Base-by-base conservation (phyloP, 1,284 basidiomycete species). In the Vanrija sp. region DNA sequence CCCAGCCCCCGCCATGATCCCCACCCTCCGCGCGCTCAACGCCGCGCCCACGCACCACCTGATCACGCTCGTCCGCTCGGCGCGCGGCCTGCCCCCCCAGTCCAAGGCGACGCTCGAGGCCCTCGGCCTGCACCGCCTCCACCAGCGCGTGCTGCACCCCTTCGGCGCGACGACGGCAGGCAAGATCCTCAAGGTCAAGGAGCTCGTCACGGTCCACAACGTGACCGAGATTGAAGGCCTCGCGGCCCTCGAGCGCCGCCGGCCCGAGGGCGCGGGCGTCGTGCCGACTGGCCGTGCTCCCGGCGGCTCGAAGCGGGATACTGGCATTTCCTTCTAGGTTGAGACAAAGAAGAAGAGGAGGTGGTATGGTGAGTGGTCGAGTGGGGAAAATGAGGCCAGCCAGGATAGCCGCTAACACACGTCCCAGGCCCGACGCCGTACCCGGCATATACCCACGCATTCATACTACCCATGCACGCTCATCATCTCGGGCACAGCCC, bases 171-270 rank as follows among this genome's bases (percentile, higher is more conserved):
- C 69, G 2, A 66, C 69, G 25, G 80, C 80, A 3, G 81, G 81
- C 25, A 70, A 76, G 54, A 78, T 82, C 38, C 65, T 82, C 18
- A 68, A 64, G 21, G 77, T 82, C 47, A 82, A 82, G 71, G 81
- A 82, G 69, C 65, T 82, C 46, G 78, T 82, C 9, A 68, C 74
- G 34, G 81, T 82, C 26, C 70, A 74, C 56, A 81, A 80, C 59
- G 79, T 82, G 5, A 65, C 62, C 7, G 61, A 70, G 57, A 62
- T 64, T 52, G 63, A 72, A 46, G 50, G 55, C 18, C 34, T 66
- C 51, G 55, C 64, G 45, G 59, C 51, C 43, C 60, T 65, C 18
- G 29, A 16, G n/a, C 62, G 68, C 55, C 60, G 62, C 19, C 59
- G 66, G 47, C 59, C 65, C 14, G 71, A 77, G 63, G 72, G 68